A percentile compares a stretch with the other conserved stretches of the same genome.
Evolutionary conservation across 768 basidiomycete genomes (phyloP).

Genomic region (Tulasnella calospora): DNA sequence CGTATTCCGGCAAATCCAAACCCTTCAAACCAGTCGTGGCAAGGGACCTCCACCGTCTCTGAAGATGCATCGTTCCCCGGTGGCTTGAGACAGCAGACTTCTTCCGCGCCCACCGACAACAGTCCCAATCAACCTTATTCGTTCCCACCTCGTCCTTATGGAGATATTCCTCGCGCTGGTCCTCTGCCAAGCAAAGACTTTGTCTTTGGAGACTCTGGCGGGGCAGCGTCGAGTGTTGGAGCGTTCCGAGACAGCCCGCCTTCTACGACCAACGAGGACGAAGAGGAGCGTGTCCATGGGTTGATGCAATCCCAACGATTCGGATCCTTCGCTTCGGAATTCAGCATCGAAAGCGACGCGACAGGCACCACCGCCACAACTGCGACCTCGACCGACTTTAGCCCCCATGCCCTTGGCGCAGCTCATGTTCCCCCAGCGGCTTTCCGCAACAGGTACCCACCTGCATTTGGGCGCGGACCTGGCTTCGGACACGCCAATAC

Average conservation of each 20-base stretch:
- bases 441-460: background rate
- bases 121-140: constrained; percentile 15
- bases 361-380: constrained; percentile 24
- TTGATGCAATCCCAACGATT: constrained; percentile 28
- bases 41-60: constrained; percentile 6
- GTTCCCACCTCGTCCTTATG: constrained; percentile 16
- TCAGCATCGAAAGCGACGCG: constrained; percentile 21
- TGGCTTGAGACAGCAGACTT: constrained; percentile 21
- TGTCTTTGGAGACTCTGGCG: constrained; percentile 25
- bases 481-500: background rate
- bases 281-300: constrained; percentile 16
- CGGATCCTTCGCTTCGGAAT: constrained; percentile 27
- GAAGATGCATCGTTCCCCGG: constrained; percentile 12
- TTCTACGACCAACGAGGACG: constrained; percentile 9
- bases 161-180: constrained; percentile 21
- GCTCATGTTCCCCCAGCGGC: background rate
- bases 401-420: background rate
- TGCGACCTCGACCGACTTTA: constrained; percentile 5
- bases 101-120: constrained; percentile 6
- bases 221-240: background rate
- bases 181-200: constrained; percentile 29
- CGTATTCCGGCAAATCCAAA: constrained; percentile 21
- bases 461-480: background rate
- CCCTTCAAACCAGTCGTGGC: constrained; percentile 2
- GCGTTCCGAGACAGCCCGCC: background rate